Evolutionary conservation across 2,329 filamentous ascomycete genomes (phyloP).

Genomic region (Mycosphaerella arachidis): DNA sequence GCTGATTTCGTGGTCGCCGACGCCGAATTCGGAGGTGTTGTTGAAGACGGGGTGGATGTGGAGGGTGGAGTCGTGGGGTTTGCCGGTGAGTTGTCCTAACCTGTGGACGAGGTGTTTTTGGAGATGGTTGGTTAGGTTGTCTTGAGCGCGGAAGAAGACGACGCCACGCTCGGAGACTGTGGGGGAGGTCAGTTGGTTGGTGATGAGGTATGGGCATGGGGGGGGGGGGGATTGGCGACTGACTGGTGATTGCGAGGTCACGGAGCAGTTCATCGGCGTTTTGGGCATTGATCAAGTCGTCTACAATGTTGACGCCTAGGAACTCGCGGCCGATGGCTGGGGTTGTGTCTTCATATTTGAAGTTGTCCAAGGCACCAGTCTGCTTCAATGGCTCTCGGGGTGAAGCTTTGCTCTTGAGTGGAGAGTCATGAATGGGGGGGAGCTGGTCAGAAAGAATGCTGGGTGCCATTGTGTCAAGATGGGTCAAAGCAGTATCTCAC

Average conservation of each 20-base stretch:
- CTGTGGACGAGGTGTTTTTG: slow-evolving; percentile 60
- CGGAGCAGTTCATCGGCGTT: slow-evolving; percentile 18
- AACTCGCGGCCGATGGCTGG: slow-evolving; percentile 61
- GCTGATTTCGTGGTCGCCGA: slow-evolving; percentile 56
- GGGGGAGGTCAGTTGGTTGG: neutral
- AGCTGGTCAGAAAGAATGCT: slow-evolving; percentile 15
- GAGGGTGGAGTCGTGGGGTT: slow-evolving; percentile 53
- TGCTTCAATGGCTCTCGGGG: slow-evolving; percentile 43
- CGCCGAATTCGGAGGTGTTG: slow-evolving; percentile 50
- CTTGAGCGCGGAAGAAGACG: slow-evolving; percentile 63
- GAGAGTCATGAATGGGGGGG: neutral
- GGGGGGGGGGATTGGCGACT: neutral
- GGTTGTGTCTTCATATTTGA: slow-evolving; percentile 56
- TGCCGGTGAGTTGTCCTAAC: slow-evolving; percentile 56
- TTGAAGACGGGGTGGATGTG: slow-evolving; percentile 60
- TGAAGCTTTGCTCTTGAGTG: slow-evolving; percentile 1
- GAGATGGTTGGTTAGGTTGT: slow-evolving; percentile 57
- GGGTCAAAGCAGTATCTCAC: neutral
- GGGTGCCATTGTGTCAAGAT: slow-evolving; percentile 13
- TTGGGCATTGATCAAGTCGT: slow-evolving; percentile 54
- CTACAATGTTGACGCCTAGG: slow-evolving; percentile 53
- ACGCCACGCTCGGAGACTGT: slow-evolving; percentile 65
- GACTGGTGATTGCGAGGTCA: slow-evolving; percentile 19
- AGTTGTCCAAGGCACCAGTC: slow-evolving; percentile 40
- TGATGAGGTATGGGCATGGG: neutral